Conservation (phyloP, 2,329 filamentous ascomycete species). For the Neopestalotiopsis sp. region DNA sequence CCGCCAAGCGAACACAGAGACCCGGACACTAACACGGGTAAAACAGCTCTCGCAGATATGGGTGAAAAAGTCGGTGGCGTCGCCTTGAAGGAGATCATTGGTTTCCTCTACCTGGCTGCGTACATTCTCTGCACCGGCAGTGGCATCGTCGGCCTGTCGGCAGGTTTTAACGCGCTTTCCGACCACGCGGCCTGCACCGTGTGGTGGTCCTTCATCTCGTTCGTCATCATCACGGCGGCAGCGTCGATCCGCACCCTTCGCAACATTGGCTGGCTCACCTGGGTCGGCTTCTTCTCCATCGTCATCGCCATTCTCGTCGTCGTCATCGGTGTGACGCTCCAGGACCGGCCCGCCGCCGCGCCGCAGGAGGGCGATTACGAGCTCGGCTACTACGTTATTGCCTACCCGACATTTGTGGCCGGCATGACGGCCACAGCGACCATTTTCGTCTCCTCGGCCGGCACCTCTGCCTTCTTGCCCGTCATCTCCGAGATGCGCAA, state of each 20-base stretch:
- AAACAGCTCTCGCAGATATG: constrained; percentile 54
- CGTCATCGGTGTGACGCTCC: constrained; percentile 60
- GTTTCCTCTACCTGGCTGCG: constrained; percentile 60
- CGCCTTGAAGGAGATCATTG: constrained; percentile 56
- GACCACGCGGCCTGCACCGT: constrained; percentile 63
- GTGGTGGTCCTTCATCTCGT: constrained; percentile 59
- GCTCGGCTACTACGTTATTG: constrained; percentile 60
- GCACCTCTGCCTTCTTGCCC: constrained; percentile 64
- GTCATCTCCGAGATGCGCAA: constrained; percentile 68
- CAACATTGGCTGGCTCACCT: constrained; percentile 65
- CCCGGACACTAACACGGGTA: neutral
- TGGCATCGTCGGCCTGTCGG: constrained; percentile 63
- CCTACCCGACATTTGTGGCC: constrained; percentile 58
- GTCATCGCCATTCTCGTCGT: constrained; percentile 61
- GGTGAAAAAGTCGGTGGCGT: constrained; percentile 58
- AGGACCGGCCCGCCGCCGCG: constrained; percentile 62
- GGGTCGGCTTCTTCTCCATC: constrained; percentile 62
- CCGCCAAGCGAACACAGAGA: neutral
- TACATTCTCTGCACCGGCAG: constrained; percentile 61
- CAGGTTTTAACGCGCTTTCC: constrained; percentile 64
- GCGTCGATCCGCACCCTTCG: constrained; percentile 58
- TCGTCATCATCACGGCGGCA: constrained; percentile 51
- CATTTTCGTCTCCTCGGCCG: constrained; percentile 63
- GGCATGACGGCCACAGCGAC: constrained; percentile 61
- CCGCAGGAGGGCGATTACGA: constrained; percentile 62